A percentile compares a stretch with the other conserved stretches of the same genome.
Evolutionary conservation across 768 basidiomycete genomes (phyloP).

Genomic region (Hygrophorus pudorinus): DNA sequence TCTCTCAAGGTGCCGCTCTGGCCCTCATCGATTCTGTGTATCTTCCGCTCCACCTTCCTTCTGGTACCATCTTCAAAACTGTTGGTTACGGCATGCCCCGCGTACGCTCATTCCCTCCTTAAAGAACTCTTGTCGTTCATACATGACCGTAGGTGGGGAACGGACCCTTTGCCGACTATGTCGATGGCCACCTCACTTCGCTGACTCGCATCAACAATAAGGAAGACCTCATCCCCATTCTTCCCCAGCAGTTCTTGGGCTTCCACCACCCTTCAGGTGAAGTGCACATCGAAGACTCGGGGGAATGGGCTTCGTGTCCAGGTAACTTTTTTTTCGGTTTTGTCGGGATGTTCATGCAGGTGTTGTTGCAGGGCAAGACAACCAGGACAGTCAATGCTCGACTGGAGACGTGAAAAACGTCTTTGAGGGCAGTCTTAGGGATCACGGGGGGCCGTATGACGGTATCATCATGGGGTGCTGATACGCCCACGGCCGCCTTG

Average conservation of each 20-base stretch:
- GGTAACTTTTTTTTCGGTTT: constrained; percentile 20
- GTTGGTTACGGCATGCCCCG: constrained; percentile 35
- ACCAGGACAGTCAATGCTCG: constrained; percentile 33
- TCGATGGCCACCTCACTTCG: constrained; percentile 33
- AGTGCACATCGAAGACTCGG: constrained; percentile 38
- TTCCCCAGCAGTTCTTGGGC: constrained; percentile 28
- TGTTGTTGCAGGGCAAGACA: constrained; percentile 42
- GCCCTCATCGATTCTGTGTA: constrained; percentile 47
- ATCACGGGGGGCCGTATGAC: constrained; percentile 22
- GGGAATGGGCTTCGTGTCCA: constrained; percentile 46
- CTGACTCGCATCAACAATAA: constrained; percentile 56
- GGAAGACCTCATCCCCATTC: constrained; percentile 30
- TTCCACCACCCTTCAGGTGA: constrained; percentile 40
- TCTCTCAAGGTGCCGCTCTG: constrained; percentile 35
- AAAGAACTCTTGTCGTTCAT: neutral
- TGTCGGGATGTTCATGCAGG: neutral
- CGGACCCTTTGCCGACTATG: constrained; percentile 50
- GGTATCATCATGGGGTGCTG: constrained; percentile 7
- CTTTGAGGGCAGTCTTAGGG: constrained; percentile 22
- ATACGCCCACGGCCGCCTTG: neutral
- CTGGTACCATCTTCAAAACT: constrained; percentile 21
- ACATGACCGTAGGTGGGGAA: constrained; percentile 35
- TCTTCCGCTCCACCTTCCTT: constrained; percentile 39
- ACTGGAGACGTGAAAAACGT: constrained; percentile 35
- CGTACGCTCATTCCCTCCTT: constrained; percentile 23